A percentile compares a stretch with the other conserved stretches of the same genome.
Evolutionary conservation across 768 basidiomycete genomes (phyloP).

Genomic region (Suillus clintonianus): DNA sequence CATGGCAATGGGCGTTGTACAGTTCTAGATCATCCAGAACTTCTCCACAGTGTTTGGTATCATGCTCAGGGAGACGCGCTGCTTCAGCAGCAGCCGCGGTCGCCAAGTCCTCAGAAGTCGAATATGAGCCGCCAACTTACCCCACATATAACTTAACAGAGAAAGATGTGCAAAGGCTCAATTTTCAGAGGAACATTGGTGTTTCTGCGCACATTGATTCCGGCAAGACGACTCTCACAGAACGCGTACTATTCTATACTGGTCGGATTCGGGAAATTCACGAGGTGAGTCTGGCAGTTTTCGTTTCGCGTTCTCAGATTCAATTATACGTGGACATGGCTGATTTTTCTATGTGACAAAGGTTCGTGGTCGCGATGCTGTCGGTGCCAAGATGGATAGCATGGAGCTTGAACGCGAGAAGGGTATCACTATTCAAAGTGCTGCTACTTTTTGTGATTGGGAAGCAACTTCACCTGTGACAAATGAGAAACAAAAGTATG

Average conservation of each 20-base stretch:
- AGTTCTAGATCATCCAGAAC: slow-evolving; percentile 7
- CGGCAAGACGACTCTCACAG: slow-evolving; percentile 97
- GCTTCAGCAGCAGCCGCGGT: slow-evolving; percentile 49
- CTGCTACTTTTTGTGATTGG: slow-evolving; percentile 99
- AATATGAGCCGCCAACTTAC: slow-evolving; percentile 23
- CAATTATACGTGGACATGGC: slow-evolving; percentile 2
- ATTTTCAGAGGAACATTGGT: slow-evolving; percentile 90
- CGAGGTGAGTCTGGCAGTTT: slow-evolving; percentile 60
- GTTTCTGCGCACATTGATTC: slow-evolving; percentile 96
- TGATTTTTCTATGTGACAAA: slow-evolving; percentile 26
- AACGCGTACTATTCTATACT: slow-evolving; percentile 94
- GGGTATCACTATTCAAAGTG: slow-evolving; percentile 98
- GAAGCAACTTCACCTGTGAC: slow-evolving; percentile 63
- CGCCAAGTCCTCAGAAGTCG: slow-evolving; percentile 12
- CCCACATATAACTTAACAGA: slow-evolving; percentile 55
- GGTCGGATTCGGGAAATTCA: slow-evolving; percentile 95
- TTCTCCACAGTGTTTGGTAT: slow-evolving; percentile 1
- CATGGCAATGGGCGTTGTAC: slow-evolving; percentile 27
- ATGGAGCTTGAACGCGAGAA: slow-evolving; percentile 99
- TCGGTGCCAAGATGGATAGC: slow-evolving; percentile 99
- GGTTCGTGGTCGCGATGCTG: slow-evolving; percentile 92
- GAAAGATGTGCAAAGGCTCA: slow-evolving; percentile 64
- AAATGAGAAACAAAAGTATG: slow-evolving; percentile 76
- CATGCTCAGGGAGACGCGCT: slow-evolving; percentile 29
- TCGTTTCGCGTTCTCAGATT: background rate